Evolutionary conservation across 805 yeast genomes (phyloP), one percentile per base, ranked within the genome.

Genomic region (Kockiozyma suomiensis): DNA sequence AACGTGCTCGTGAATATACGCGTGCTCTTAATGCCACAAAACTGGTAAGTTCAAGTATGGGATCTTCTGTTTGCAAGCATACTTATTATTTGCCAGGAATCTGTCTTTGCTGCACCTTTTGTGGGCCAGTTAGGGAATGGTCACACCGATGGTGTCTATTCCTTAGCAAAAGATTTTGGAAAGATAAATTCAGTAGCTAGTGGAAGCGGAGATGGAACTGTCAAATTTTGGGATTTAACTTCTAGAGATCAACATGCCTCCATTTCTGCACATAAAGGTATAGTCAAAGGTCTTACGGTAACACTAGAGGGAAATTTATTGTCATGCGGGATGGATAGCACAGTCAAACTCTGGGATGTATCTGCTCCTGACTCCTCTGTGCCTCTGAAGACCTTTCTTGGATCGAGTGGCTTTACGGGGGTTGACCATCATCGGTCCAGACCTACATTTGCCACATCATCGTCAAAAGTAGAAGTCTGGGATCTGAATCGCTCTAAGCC

Each of bases 51-150:
- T 25, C 33, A 17, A 3, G 28, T n/a, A 17, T 19, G 23, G 37
- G 5, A 43, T 19, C 6, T 17, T 38, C n/a, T 13, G 2, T 28
- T 47, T 6, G 12, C 1, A 17, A 2, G 37, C 35, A 17, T 8
- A 26, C 28, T 19, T 38, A 19, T 19, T n/a, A 33, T 7, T 35
- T 4, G 46, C 2, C 43, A 61, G 64, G 63, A 93, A 72, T 82
- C 97, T 67, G 87, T 94, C 88, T 94, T 94, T 81, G 98, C 99
- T 0, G 92, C 92, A 71, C 99, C 99, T 1, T 94, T 94, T 74
- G 80, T 96, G 21, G 97, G 96, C 0, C 98, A 94, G 72, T 76
- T 94, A 38, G 99, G 99, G 2, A 82, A 83, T 62, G 99, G 99
- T 7, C 99, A 96, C 71, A 78, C 93, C 58, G 99, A 94, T 72